phyloP scores from a whole-genome alignment of 2,329 filamentous ascomycete genomes.

The Trichoderma polysporum region DNA sequence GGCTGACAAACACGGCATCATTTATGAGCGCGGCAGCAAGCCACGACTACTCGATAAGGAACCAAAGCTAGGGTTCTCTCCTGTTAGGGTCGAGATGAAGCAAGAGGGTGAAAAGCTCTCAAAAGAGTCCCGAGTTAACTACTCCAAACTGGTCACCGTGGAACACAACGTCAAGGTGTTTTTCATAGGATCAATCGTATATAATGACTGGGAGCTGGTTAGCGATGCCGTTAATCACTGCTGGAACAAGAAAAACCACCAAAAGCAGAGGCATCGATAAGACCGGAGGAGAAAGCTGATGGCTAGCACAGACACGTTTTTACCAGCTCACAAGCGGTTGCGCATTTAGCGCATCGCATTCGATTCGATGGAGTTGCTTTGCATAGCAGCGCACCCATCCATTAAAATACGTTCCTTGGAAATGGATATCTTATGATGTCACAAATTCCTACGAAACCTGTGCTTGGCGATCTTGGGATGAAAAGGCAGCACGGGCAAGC shows the following conservation, averaged over 20 bases:
- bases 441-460: conserved; percentile 25
- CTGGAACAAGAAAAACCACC: conserved; percentile 48
- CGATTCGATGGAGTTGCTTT: conserved; percentile 17
- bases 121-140: conserved; percentile 56
- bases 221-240: conserved; percentile 48
- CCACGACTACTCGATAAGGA: conserved; percentile 42
- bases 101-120: conserved; percentile 46
- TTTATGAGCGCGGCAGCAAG: conserved; percentile 40
- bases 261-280: conserved; percentile 31
- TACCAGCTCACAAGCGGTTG: conserved; percentile 10
- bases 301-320: conserved; percentile 23
- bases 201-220: conserved; percentile 43
- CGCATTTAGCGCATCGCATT: conserved; percentile 15
- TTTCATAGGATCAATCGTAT: conserved; percentile 52
- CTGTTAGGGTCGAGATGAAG: conserved; percentile 46
- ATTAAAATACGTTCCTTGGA: conserved; percentile 35
- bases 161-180: conserved; percentile 59
- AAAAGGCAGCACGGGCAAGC: not conserved
- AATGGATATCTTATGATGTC: conserved; percentile 1
- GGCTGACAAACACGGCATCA: conserved; percentile 53
- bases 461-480: not conserved
- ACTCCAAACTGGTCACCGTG: conserved; percentile 55
- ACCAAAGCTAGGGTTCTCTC: conserved; percentile 47
- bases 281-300: not conserved
- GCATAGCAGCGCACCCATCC: conserved; percentile 24